These are phyloP conservation scores for Chalciporus sphaerocephalus DNA, from an alignment of 768 basidiomycete genomes.

Conservation along the genomic window DNA sequence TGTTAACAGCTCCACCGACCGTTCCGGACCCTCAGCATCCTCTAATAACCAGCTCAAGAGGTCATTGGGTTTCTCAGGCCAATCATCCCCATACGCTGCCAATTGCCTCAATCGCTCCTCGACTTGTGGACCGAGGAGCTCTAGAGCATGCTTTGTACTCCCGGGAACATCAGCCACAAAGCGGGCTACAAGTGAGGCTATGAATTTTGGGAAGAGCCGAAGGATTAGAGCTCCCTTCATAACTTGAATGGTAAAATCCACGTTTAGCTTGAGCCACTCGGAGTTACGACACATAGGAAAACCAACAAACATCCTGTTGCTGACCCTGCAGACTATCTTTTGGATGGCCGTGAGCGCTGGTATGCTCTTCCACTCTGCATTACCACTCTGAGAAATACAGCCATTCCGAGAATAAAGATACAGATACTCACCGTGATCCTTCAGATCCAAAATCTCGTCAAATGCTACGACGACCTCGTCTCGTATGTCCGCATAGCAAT, in stretches of 20 bases:
- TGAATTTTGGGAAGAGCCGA: constrained; percentile 28
- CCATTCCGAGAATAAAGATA: too few relatives aligned
- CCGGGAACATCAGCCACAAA: constrained; percentile 9
- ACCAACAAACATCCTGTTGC: constrained; percentile 47
- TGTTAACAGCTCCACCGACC: constrained; percentile 22
- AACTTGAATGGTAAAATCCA: constrained; percentile 31
- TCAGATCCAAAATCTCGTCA: constrained; percentile 30
- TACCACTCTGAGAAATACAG: not conserved
- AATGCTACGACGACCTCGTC: constrained; percentile 43
- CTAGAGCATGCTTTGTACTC: constrained; percentile 5
- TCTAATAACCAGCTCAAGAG: constrained; percentile 31
- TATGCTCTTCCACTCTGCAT: constrained; percentile 37
- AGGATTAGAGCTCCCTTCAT: constrained; percentile 19
- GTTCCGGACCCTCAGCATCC: constrained; percentile 16
- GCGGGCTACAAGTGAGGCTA: constrained; percentile 12
- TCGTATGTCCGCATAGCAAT: constrained; percentile 36
- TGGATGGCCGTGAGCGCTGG: constrained; percentile 26
- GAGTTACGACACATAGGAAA: constrained; percentile 42
- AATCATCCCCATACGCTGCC: constrained; percentile 24
- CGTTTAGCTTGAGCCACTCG: constrained; percentile 30
- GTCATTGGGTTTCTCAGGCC: constrained; percentile 32
- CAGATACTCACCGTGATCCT: constrained; percentile 8
- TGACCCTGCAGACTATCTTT: constrained; percentile 38
- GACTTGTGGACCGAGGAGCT: constrained; percentile 26
- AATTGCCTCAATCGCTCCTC: constrained; percentile 22